A percentile compares a stretch with the other conserved stretches of the same genome.
Conservation (phyloP, 495 filamentous ascomycete genomes). For the Darksidea phi region DNA sequence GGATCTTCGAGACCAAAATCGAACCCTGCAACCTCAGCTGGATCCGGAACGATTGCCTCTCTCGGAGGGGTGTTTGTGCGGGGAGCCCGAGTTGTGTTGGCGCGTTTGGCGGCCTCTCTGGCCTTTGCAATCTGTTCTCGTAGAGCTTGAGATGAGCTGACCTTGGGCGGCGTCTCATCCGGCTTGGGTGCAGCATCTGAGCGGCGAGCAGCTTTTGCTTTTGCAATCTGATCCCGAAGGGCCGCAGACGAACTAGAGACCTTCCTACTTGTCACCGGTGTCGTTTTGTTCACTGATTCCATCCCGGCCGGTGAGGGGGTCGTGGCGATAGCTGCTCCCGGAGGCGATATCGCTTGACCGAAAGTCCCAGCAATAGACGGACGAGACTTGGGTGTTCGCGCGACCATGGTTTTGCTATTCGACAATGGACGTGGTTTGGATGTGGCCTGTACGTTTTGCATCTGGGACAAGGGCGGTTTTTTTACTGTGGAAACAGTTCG, state of each 20-base stretch:
- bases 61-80: slow-evolving; percentile 10
- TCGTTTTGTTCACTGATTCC: slow-evolving; percentile 4
- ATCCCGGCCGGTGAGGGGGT: slow-evolving; percentile 28
- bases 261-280: slow-evolving; percentile 40
- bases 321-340: slow-evolving; percentile 7
- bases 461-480: slow-evolving; percentile 25
- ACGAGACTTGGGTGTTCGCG: slow-evolving; percentile 53
- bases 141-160: slow-evolving; percentile 36
- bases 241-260: slow-evolving; percentile 72
- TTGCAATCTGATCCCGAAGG: slow-evolving; percentile 86
- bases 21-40: slow-evolving; percentile 53
- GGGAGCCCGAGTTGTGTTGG: slow-evolving; percentile 37
- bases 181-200: slow-evolving; percentile 49
- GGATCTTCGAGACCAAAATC: slow-evolving; percentile 41
- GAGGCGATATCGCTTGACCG: slow-evolving; percentile 35
- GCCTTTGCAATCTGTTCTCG: slow-evolving; percentile 36
- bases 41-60: slow-evolving; percentile 46
- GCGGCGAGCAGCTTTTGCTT: slow-evolving; percentile 82
- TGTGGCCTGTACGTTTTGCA: slow-evolving; percentile 46
- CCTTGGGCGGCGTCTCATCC: slow-evolving; percentile 21
- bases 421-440: slow-evolving; percentile 35
- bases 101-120: slow-evolving; percentile 24
- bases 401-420: slow-evolving; percentile 53
- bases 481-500: slow-evolving; percentile 1
- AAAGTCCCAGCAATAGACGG: slow-evolving; percentile 57